Base-by-base conservation (phyloP, 2,329 filamentous ascomycete species). In the Arthrobotrys conoides region DNA sequence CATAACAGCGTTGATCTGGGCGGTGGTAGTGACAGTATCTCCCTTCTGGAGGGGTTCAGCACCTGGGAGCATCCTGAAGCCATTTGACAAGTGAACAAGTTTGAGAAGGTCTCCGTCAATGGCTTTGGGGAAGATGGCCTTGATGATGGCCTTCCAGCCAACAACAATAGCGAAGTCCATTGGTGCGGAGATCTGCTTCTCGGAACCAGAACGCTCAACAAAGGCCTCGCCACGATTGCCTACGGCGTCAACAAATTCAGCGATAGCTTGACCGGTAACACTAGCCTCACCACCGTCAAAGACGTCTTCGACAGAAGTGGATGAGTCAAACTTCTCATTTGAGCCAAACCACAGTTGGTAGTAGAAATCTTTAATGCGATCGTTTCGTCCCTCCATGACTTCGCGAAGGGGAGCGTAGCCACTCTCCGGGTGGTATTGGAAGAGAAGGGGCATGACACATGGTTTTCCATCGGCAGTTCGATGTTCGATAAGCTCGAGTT, bases 101-200 rank as follows among this genome's bases (percentile, higher is more conserved):
- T 97, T 97, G 79, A 99, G 88, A 68, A 99, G 87, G 84, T 99
- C 96, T 81, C 96, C 96, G 82, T 99, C 96, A 82, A 99, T 98
- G 79, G 91, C 93, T 82, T 94, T 91, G 81, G 96, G 96, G 89
- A 99, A 99, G 85, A 99, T 99, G 14, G 96, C 96, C 88, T 98
- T 98, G 10, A 94, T 99, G 83, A 99, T 99, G 51, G 96, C 96
- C 87, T 99, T 98, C 94, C 94, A 97, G 80, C 94, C 94, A 64
- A 96, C 92, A n/a, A 97, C 94, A 81, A 97, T 97, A 81, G 94
- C 94, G 83, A 97, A 99, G 85, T 99, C 96, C 96, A 99, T 99
- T 36, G 96, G 96, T 6, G 96, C 96, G 82, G 92, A 95, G 80
- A 97, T 93, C 80, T 93, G 91, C 87, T 98, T 98, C 30, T 77